Evolutionary conservation across 805 yeast genomes (phyloP).

Genomic region (Cyberlindnera maclurae): DNA sequence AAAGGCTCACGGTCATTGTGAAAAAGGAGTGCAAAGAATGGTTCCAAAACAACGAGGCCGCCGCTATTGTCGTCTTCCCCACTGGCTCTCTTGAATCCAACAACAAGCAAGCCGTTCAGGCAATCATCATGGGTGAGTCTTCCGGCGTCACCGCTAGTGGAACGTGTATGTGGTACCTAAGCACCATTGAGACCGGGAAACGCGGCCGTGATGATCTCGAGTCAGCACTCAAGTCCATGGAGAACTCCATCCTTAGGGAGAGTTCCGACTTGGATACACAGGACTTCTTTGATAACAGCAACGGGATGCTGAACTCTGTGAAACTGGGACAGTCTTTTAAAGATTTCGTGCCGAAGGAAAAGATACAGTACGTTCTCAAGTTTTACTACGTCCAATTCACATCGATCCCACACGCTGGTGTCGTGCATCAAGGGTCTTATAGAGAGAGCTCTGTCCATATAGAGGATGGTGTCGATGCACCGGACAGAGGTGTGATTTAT

Average conservation of each 20-base stretch:
- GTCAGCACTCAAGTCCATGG: conserved; percentile 74
- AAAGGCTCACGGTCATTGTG: conserved; percentile 76
- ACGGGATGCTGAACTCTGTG: conserved; percentile 70
- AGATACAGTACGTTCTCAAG: conserved; percentile 53
- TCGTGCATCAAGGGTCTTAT: conserved; percentile 37
- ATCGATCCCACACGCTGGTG: conserved; percentile 49
- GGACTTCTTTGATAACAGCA: conserved; percentile 35
- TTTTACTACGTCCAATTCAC: conserved; percentile 55
- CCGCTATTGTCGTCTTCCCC: conserved; percentile 89
- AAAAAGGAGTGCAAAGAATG: conserved; percentile 85
- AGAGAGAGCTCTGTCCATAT: conserved; percentile 27
- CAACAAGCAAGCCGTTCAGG: conserved; percentile 76
- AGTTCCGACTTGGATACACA: conserved; percentile 38
- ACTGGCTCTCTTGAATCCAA: conserved; percentile 61
- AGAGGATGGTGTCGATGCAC: conserved; percentile 23
- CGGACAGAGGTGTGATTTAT: conserved; percentile 42
- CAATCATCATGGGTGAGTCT: conserved; percentile 78
- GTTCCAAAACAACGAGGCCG: conserved; percentile 79
- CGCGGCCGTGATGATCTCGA: conserved; percentile 74
- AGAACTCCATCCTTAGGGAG: conserved; percentile 74
- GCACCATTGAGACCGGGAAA: conserved; percentile 64
- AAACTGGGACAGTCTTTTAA: conserved; percentile 80
- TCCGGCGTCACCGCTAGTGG: conserved; percentile 84
- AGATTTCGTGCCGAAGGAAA: conserved; percentile 77
- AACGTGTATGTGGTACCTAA: conserved; percentile 85